A percentile compares a stretch with the other conserved stretches of the same genome.
Evolutionary conservation across 331 rosid species (phyloP).

Genomic region (Telfairia occidentalis): DNA sequence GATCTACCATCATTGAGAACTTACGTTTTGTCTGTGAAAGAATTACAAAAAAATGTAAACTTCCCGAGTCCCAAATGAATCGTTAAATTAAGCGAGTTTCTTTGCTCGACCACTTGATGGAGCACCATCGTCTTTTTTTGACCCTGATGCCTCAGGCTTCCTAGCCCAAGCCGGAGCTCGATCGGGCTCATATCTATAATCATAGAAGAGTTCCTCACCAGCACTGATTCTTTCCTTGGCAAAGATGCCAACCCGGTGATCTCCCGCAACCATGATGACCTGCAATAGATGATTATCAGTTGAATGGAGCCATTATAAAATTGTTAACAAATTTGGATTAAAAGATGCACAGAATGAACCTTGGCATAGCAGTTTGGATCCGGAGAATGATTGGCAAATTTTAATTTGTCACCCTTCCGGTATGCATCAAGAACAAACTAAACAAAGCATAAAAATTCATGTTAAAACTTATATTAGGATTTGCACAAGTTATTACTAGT

Average conservation of each 20-base stretch:
- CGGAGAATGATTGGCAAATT: slow-evolving; percentile 96
- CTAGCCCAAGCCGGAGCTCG: slow-evolving; percentile 99
- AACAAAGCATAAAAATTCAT: slow-evolving; percentile 14
- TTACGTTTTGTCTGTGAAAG: slow-evolving; percentile 46
- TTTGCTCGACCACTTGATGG: slow-evolving; percentile 93
- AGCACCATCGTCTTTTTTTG: slow-evolving; percentile 75
- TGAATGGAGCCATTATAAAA: background rate
- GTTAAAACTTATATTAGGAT: background rate
- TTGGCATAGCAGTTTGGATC: slow-evolving; percentile 98
- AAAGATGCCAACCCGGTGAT: slow-evolving; percentile 95
- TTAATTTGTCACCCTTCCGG: slow-evolving; percentile 92
- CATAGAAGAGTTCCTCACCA: slow-evolving; percentile 94
- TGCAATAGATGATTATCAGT: slow-evolving; percentile 22
- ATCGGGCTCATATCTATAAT: slow-evolving; percentile 90
- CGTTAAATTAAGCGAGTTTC: slow-evolving; percentile 62
- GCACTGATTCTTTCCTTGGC: slow-evolving; percentile 90
- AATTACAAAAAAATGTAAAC: slow-evolving; percentile 36
- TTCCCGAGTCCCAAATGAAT: slow-evolving; percentile 15
- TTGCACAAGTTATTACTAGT: background rate
- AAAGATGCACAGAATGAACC: slow-evolving; percentile 28
- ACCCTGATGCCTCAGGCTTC: slow-evolving; percentile 79
- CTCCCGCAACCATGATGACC: slow-evolving; percentile 99
- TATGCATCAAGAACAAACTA: slow-evolving; percentile 99
- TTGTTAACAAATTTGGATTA: background rate
- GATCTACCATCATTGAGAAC: slow-evolving; percentile 22